These are phyloP conservation scores for Wickerhamiella domercqiae DNA, from an alignment of 805 yeast species.

Conservation along the genomic window DNA sequence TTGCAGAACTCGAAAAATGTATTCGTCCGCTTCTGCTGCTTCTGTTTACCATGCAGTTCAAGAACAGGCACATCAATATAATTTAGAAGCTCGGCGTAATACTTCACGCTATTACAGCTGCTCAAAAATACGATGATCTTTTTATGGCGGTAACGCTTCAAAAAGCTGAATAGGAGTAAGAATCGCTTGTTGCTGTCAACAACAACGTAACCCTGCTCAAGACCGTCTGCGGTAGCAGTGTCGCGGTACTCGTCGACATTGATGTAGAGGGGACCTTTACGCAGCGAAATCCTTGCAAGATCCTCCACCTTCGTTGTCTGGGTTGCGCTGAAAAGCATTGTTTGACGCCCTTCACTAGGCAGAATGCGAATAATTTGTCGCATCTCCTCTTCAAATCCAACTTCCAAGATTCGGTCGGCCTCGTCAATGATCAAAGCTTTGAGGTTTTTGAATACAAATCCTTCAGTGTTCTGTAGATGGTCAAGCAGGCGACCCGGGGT, in stretches of 20 bases:
- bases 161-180: constrained; percentile 73
- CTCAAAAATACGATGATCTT: constrained; percentile 90
- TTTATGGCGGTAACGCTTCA: constrained; percentile 73
- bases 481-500: constrained; percentile 96
- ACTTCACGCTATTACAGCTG: constrained; percentile 93
- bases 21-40: constrained; percentile 96
- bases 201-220: constrained; percentile 96
- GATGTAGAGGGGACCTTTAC: constrained; percentile 85
- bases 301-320: constrained; percentile 98
- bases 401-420: constrained; percentile 94
- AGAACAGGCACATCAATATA: constrained; percentile 94
- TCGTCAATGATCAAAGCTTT: constrained; percentile 92
- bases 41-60: constrained; percentile 94
- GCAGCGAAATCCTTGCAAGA: constrained; percentile 86
- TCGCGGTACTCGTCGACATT: constrained; percentile 78
- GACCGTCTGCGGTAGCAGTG: constrained; percentile 85
- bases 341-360: constrained; percentile 85
- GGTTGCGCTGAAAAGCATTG: constrained; percentile 97
- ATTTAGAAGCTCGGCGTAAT: constrained; percentile 85
- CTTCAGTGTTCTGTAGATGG: constrained; percentile 89
- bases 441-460: constrained; percentile 85
- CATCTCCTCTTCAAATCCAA: constrained; percentile 99
- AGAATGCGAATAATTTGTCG: constrained; percentile 84
- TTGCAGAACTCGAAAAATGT: constrained; percentile 97
- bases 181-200: constrained; percentile 95